Base-by-base conservation (phyloP, 2,329 filamentous ascomycete genomes). In the Cladophialophora psammophila region DNA sequence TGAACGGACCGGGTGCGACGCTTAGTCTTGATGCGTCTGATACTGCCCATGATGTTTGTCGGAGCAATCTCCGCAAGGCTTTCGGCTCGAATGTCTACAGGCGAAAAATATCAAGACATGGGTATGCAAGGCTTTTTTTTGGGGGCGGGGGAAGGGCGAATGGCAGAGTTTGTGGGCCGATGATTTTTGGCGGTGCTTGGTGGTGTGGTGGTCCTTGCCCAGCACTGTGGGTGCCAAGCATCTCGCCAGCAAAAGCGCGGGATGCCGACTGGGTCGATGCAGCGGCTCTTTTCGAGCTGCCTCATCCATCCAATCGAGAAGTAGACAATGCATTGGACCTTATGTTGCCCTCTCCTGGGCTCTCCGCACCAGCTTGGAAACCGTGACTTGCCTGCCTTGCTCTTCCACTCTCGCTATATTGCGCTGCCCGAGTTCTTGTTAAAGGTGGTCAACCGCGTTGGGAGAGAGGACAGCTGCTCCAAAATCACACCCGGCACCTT, bases 1-100 rank as follows among this genome's bases (percentile, higher is more conserved):
- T 52, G 60, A 57, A 67, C 79, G 65, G 80, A 90, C 90, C 90
- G 88, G 20, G 86, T 88, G 75, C 88, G 87, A 70, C 90, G 86
- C 79, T 91, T 87, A 3, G 90, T 94, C 81, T 94, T 94, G 64
- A 87, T 88, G 70, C 88, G 84, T n/a, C 81, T 78, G 42, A 85
- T 82, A 68, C 91, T 86, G 54, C 90, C 91, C 91, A 93, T 93
- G 66, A 74, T 84, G 69, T 61, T 42, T 65, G 38, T 56, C 35
- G 7, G 36, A 50, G 26, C 2, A 18, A 12, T 12, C 31, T 40
- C 13, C n/a, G 38, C 26, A 40, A 42, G 42, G 36, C 18, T 26
- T 45, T 12, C 52, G 32, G n/a, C 55, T 62, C 31, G 50, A 18
- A 31, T 56, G n/a, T 40, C 42, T 45, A 32, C 60, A 50, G 35